Conservation (phyloP, 2,329 filamentous ascomycete species). For the Pseudonectria foliicola region DNA sequence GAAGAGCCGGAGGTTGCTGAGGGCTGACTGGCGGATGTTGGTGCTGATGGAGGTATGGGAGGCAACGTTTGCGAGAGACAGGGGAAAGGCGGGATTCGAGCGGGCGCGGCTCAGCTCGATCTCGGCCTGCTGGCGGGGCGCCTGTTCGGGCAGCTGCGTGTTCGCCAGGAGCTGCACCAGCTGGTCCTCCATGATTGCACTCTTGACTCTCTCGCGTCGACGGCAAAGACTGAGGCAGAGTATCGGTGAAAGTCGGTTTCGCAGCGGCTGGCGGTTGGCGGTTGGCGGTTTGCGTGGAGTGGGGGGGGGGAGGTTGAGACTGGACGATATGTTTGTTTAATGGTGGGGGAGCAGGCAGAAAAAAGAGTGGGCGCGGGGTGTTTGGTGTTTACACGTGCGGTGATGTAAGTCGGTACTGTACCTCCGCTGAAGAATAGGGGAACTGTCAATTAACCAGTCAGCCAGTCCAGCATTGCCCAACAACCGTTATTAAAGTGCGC, state of each 20-base stretch:
- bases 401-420: too few relatives aligned
- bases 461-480: too few relatives aligned
- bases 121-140: constrained; percentile 78
- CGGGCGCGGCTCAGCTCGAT: constrained; percentile 68
- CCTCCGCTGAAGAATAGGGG: too few relatives aligned
- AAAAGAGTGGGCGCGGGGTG: not conserved
- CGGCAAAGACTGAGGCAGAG: not conserved
- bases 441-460: too few relatives aligned
- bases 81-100: constrained; percentile 63
- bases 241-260: not conserved
- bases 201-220: constrained; percentile 3
- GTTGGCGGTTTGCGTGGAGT: not conserved
- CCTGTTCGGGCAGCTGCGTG: constrained; percentile 72
- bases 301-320: too few relatives aligned
- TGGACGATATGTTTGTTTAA: too few relatives aligned
- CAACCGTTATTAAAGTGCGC: too few relatives aligned
- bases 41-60: constrained; percentile 66
- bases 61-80: constrained; percentile 74
- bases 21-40: constrained; percentile 73
- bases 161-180: constrained; percentile 81
- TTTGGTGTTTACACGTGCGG: too few relatives aligned
- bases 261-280: not conserved
- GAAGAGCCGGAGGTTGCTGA: constrained; percentile 74
- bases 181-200: constrained; percentile 73
- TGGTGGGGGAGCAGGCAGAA: not conserved